Evolutionary conservation across 768 basidiomycete species (phyloP).

Genomic region (Chalciporus sphaerocephalus): DNA sequence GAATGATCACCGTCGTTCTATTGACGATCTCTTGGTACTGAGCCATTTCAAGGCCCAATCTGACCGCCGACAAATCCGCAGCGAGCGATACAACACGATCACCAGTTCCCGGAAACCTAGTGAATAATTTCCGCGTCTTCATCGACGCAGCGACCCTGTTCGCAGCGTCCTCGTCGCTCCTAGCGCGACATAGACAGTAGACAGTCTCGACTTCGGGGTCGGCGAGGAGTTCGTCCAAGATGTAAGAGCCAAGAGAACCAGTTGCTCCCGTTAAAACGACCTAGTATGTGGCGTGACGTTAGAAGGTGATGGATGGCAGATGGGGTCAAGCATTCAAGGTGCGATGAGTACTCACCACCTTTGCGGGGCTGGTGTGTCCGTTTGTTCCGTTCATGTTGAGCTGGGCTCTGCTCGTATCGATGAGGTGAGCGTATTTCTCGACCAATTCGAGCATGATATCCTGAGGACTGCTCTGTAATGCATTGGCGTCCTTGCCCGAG

Average conservation of each 20-base stretch:
- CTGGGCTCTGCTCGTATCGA: neutral
- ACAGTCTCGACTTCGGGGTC: conserved; percentile 37
- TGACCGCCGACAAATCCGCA: conserved; percentile 37
- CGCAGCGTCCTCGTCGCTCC: conserved; percentile 40
- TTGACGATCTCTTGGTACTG: conserved; percentile 35
- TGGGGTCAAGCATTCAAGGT: neutral
- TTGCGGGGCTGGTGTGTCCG: conserved; percentile 9
- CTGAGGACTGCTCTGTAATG: conserved; percentile 25
- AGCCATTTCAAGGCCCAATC: conserved; percentile 38
- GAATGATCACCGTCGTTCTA: conserved; percentile 43
- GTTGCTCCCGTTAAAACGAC: conserved; percentile 49
- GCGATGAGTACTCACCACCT: conserved; percentile 12
- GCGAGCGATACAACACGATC: conserved; percentile 39
- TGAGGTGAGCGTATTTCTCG: conserved; percentile 36
- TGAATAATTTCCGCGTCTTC: conserved; percentile 31
- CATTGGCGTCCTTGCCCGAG: conserved; percentile 25
- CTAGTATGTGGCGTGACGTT: neutral
- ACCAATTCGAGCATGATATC: conserved; percentile 44
- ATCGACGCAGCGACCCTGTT: conserved; percentile 41
- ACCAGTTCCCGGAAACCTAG: conserved; percentile 7
- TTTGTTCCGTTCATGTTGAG: conserved; percentile 4
- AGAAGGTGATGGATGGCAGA: neutral
- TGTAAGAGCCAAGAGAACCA: conserved; percentile 51
- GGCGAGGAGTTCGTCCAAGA: conserved; percentile 43
- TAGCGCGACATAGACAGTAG: conserved; percentile 49